Conservation (phyloP, 768 basidiomycete species). For the Leccinellum luteum region DNA sequence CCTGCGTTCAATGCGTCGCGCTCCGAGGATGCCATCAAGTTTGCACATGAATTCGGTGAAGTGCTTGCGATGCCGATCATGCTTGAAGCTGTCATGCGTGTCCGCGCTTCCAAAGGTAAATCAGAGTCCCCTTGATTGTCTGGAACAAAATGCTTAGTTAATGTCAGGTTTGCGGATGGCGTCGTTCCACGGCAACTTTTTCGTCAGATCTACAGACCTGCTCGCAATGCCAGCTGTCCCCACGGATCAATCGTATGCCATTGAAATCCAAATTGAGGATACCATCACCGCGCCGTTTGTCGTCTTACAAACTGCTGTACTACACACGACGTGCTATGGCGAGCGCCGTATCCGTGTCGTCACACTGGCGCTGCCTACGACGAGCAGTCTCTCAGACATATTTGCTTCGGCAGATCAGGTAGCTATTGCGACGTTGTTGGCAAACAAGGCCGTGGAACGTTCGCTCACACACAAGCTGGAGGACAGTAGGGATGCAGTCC, state of each 20-base stretch:
- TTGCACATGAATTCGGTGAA: constrained; percentile 95
- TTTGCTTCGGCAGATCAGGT: constrained; percentile 90
- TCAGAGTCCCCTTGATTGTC: neutral
- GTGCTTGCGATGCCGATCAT: constrained; percentile 93
- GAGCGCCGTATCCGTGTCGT: constrained; percentile 91
- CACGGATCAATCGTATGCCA: constrained; percentile 91
- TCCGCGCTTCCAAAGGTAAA: constrained; percentile 91
- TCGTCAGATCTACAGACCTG: constrained; percentile 94
- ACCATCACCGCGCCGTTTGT: constrained; percentile 87
- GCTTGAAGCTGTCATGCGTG: constrained; percentile 96
- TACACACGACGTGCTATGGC: constrained; percentile 93
- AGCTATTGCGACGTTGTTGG: constrained; percentile 77
- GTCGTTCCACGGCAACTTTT: constrained; percentile 98
- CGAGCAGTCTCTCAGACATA: constrained; percentile 82
- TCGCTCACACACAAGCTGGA: constrained; percentile 83
- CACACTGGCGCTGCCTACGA: constrained; percentile 84
- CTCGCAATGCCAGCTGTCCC: constrained; percentile 97
- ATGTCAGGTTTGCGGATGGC: constrained; percentile 83
- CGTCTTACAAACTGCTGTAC: constrained; percentile 90
- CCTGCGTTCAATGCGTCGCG: constrained; percentile 95
- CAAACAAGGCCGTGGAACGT: constrained; percentile 92
- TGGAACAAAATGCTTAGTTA: neutral
- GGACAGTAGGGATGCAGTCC: constrained; percentile 82
- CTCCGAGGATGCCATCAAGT: constrained; percentile 95
- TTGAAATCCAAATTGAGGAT: constrained; percentile 95